Percentiles rank a stretch among this genome's conserved stretches.
Conservation (phyloP, 2,329 filamentous ascomycete genomes). For the Fusarium praegraminearum region DNA sequence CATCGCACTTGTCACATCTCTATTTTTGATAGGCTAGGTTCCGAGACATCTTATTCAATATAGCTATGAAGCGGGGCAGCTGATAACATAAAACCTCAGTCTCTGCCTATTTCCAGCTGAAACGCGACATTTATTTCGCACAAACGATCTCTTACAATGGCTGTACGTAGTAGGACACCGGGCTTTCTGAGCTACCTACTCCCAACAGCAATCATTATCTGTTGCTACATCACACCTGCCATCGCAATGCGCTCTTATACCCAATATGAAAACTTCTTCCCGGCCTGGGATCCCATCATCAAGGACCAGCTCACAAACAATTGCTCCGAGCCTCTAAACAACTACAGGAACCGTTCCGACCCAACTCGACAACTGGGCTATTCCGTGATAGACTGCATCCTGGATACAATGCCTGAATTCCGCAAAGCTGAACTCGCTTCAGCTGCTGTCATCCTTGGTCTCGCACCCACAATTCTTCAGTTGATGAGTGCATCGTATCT, state of each 20-base stretch:
- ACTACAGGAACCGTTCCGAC: slow-evolving; percentile 6
- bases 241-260: slow-evolving; percentile 19
- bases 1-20: not conserved
- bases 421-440: slow-evolving; percentile 44
- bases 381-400: slow-evolving; percentile 35
- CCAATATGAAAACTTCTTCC: slow-evolving; percentile 37
- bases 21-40: too few relatives aligned
- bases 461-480: slow-evolving; percentile 36
- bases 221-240: not conserved
- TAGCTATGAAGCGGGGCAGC: not conserved
- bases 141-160: not conserved
- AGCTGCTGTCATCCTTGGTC: slow-evolving; percentile 40
- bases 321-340: not conserved
- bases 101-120: not conserved
- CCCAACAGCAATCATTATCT: not conserved
- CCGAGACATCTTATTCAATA: too few relatives aligned
- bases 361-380: slow-evolving; percentile 7
- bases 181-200: not conserved
- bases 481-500: slow-evolving; percentile 33
- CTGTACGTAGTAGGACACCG: not conserved
- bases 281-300: slow-evolving; percentile 27
- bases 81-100: not conserved
- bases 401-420: slow-evolving; percentile 36
- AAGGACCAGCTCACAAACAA: slow-evolving; percentile 3
- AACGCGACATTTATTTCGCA: not conserved